These are phyloP conservation scores for Marsdenia floribunda DNA, from an alignment of 257 asterid species.

Conservation along the genomic window DNA sequence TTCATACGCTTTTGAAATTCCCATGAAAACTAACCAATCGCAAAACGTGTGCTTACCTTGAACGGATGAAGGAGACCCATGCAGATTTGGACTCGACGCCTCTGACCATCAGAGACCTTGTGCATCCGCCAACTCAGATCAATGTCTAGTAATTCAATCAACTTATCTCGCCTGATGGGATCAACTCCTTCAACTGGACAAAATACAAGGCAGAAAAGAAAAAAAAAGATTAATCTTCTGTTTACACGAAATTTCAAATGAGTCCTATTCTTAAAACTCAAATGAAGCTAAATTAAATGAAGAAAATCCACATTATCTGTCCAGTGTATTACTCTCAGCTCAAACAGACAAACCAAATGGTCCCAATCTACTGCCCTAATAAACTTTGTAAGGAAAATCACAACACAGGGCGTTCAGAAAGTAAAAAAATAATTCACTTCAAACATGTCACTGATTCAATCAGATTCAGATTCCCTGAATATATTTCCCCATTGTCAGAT, in stretches of 20 bases:
- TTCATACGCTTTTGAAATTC: neutral
- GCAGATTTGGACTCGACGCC: slow-evolving; percentile 96
- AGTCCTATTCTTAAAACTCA: neutral
- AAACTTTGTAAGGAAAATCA: neutral
- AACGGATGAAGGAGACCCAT: slow-evolving; percentile 97
- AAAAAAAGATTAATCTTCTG: slow-evolving; percentile 9
- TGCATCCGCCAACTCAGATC: slow-evolving; percentile 95
- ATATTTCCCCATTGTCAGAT: neutral
- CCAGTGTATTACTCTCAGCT: neutral
- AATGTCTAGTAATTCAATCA: slow-evolving; percentile 79
- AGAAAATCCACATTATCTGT: neutral
- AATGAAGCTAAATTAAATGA: neutral
- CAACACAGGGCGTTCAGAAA: neutral
- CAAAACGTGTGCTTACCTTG: slow-evolving; percentile 39
- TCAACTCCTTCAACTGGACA: slow-evolving; percentile 90
- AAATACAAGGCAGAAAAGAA: slow-evolving; percentile 15
- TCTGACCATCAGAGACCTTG: slow-evolving; percentile 97
- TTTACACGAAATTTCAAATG: neutral
- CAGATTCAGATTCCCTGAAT: neutral
- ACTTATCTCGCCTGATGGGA: slow-evolving; percentile 77
- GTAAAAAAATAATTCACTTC: neutral
- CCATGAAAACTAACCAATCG: neutral
- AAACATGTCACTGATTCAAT: neutral
- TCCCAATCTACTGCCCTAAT: neutral
- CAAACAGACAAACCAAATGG: neutral